A percentile compares a stretch with the other conserved stretches of the same genome.
These are phyloP conservation scores for Miscanthus lutarioriparius DNA, from an alignment of 176 grass and related monocot species.

Conservation along the genomic window DNA sequence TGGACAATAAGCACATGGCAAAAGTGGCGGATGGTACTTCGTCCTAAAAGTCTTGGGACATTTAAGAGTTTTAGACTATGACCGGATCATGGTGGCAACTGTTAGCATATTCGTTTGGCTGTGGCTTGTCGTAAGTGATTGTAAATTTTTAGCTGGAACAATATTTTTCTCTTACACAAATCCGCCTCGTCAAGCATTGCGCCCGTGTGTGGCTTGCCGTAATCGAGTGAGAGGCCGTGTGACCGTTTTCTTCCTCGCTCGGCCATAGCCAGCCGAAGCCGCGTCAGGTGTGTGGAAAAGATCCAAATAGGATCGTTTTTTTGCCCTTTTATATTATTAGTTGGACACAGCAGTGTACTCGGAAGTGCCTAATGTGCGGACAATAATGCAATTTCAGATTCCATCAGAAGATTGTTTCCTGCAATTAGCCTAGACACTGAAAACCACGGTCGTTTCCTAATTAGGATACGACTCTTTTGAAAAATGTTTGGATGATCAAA, in stretches of 20 bases:
- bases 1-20: constrained; percentile 26
- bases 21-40: constrained; percentile 13
- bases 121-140: too few relatives aligned
- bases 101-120: too few relatives aligned
- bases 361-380: not conserved
- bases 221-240: too few relatives aligned
- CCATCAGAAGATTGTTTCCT: constrained; percentile 28
- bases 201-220: too few relatives aligned
- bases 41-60: constrained; percentile 6
- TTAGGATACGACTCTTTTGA: too few relatives aligned
- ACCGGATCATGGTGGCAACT: constrained; percentile 12
- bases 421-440: constrained; percentile 26
- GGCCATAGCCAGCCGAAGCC: too few relatives aligned
- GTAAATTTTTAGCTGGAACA: too few relatives aligned
- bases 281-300: constrained; percentile 8
- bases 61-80: not conserved
- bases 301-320: not conserved
- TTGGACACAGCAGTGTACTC: not conserved
- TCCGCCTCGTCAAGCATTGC: too few relatives aligned
- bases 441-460: constrained; percentile 34
- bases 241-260: too few relatives aligned
- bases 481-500: too few relatives aligned
- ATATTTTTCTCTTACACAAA: too few relatives aligned
- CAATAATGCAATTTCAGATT: constrained; percentile 22
- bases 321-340: not conserved